Percentiles rank a stretch among this genome's conserved stretches.
Evolutionary conservation across 192 early-diverging fungal genomes (phyloP).

Genomic region (Borealophlyctis nickersoniae): DNA sequence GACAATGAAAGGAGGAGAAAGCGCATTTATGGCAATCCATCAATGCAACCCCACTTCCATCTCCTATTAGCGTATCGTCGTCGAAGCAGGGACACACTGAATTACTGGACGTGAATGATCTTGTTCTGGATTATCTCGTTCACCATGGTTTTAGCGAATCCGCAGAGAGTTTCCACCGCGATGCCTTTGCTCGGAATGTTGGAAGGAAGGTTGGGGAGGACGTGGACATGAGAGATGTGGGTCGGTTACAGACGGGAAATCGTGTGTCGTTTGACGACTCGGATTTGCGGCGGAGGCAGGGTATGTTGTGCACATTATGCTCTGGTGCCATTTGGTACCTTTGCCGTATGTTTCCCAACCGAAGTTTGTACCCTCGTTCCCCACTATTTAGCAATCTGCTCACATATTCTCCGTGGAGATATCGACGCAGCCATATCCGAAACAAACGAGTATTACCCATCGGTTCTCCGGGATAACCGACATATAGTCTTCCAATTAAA

Average conservation of each 20-base stretch:
- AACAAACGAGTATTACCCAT: constrained; percentile 66
- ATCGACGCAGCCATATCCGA: constrained; percentile 72
- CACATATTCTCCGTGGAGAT: constrained; percentile 64
- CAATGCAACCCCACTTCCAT: constrained; percentile 17
- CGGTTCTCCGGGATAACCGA: constrained; percentile 57
- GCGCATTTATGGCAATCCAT: constrained; percentile 25
- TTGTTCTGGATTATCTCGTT: constrained; percentile 78
- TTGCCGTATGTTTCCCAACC: no score
- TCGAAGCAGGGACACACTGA: background rate
- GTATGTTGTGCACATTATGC: background rate
- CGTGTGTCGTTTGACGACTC: constrained; percentile 8
- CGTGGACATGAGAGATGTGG: constrained; percentile 8
- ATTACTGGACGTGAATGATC: constrained; percentile 38
- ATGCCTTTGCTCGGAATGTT: background rate
- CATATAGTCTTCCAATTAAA: constrained; percentile 72
- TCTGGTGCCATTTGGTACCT: background rate
- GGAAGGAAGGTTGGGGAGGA: background rate
- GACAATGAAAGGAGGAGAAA: constrained; percentile 22
- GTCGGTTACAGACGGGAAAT: constrained; percentile 21
- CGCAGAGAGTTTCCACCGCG: constrained; percentile 59
- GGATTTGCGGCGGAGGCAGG: background rate
- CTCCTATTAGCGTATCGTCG: constrained; percentile 1
- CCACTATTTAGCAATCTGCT: constrained; percentile 50
- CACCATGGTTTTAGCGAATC: constrained; percentile 81
- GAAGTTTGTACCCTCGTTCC: no score